A percentile compares a stretch with the other conserved stretches of the same genome.
Conservation (phyloP, 2,329 filamentous ascomycete genomes). For the Chaetomium sp. region DNA sequence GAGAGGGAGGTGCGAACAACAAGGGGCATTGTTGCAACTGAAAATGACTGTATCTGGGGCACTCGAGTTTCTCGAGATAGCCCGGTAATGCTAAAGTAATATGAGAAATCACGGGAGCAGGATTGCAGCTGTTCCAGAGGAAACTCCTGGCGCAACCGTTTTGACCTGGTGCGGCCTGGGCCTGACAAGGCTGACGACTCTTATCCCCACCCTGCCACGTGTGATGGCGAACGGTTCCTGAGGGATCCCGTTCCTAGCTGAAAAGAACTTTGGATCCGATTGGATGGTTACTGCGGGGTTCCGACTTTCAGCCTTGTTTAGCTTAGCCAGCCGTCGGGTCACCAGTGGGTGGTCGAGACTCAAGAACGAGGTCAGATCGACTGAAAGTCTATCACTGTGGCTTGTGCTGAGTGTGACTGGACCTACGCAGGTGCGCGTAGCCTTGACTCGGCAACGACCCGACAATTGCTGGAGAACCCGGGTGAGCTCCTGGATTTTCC, state of each 20-base stretch:
- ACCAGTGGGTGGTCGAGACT: too few relatives aligned
- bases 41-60: background rate
- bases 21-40: background rate
- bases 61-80: background rate
- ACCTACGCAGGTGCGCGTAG: background rate
- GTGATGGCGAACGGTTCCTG: slow-evolving; percentile 1
- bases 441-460: background rate
- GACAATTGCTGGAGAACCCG: background rate
- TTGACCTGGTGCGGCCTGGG: background rate
- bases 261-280: slow-evolving; percentile 10
- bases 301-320: slow-evolving; percentile 20
- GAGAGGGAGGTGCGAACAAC: background rate
- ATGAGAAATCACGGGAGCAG: background rate
- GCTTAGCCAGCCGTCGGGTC: background rate
- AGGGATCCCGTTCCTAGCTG: too few relatives aligned
- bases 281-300: slow-evolving; percentile 26
- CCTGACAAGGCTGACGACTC: slow-evolving; percentile 15
- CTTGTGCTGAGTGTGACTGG: background rate
- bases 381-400: background rate
- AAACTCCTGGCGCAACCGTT: background rate
- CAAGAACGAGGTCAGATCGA: background rate
- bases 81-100: background rate
- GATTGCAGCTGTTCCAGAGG: background rate
- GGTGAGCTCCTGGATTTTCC: background rate
- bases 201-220: slow-evolving; percentile 14